Percentiles rank a stretch among this genome's conserved stretches.
phyloP scores from a whole-genome alignment of 495 filamentous ascomycete genomes.

The Penicillium macrosclerotiorum region DNA sequence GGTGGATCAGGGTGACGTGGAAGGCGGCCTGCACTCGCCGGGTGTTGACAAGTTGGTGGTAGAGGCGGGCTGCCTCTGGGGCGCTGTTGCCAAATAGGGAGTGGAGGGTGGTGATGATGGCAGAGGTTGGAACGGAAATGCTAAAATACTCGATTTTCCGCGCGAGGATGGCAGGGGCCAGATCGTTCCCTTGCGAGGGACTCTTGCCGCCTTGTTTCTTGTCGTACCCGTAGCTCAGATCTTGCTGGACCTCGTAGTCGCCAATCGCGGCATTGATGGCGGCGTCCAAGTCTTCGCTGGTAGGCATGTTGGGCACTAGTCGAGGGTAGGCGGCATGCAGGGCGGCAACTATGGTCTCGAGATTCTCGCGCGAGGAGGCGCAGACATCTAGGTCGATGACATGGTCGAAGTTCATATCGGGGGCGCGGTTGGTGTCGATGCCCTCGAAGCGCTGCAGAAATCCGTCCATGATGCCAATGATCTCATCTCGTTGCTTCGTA shows the following conservation, averaged over 20 bases:
- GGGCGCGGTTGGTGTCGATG: conserved; percentile 56
- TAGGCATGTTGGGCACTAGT: conserved; percentile 69
- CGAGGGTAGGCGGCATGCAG: conserved; percentile 72
- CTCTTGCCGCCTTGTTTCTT: no score
- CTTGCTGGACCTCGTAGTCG: conserved; percentile 74
- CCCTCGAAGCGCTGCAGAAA: conserved; percentile 85
- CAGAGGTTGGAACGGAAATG: conserved; percentile 58
- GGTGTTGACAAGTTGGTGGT: conserved; percentile 66
- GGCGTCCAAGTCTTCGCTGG: conserved; percentile 68
- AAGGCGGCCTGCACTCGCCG: conserved; percentile 80
- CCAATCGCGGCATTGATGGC: conserved; percentile 75
- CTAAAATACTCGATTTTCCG: conserved; percentile 81
- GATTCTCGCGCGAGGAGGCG: conserved; percentile 74
- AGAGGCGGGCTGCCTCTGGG: conserved; percentile 59
- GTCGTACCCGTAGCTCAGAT: conserved; percentile 53
- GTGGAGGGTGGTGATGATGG: conserved; percentile 61
- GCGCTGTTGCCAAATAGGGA: conserved; percentile 55
- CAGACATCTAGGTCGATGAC: conserved; percentile 83
- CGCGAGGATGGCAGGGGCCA: conserved; percentile 24
- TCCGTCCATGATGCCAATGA: conserved; percentile 90
- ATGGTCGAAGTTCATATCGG: conserved; percentile 75
- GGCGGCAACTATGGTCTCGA: conserved; percentile 72
- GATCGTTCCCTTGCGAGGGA: no score
- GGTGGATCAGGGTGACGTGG: conserved; percentile 93
- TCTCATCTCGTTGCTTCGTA: conserved; percentile 60